Percentiles rank a stretch among this genome's conserved stretches.
Conservation (phyloP, 495 filamentous ascomycete species). For the Neurospora hispaniola region DNA sequence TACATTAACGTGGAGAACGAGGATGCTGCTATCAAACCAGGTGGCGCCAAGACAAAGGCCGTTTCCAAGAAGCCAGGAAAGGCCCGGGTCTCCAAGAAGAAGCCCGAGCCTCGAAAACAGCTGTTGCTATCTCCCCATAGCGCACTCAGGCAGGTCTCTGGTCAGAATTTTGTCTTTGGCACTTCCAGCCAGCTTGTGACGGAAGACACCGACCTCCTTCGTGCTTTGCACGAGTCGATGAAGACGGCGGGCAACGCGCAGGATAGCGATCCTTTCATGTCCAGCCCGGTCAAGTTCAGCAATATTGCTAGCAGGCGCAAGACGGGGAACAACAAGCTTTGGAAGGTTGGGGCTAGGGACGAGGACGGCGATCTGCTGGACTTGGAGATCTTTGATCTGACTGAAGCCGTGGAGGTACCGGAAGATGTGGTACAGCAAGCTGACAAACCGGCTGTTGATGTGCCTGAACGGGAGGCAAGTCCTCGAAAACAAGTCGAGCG, state of each 20-base stretch:
- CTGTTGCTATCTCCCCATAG: constrained; percentile 63
- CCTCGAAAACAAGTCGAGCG: neutral
- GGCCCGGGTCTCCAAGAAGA: constrained; percentile 27
- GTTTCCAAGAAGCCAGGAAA: constrained; percentile 19
- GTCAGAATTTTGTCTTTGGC: constrained; percentile 81
- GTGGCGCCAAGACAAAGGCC: constrained; percentile 19
- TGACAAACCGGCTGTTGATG: neutral
- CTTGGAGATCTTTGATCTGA: constrained; percentile 46
- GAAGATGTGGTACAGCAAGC: neutral
- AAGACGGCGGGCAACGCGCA: constrained; percentile 41
- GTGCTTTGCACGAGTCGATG: constrained; percentile 61
- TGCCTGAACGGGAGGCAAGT: neutral
- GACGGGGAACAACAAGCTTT: constrained; percentile 32
- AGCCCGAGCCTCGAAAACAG: constrained; percentile 31
- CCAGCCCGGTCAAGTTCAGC: constrained; percentile 17
- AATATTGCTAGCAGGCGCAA: constrained; percentile 14
- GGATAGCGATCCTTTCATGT: constrained; percentile 28
- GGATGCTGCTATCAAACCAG: constrained; percentile 12
- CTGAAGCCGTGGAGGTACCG: constrained; percentile 23
- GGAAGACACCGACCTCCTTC: constrained; percentile 57
- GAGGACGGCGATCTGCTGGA: constrained; percentile 48
- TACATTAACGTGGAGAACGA: constrained; percentile 16
- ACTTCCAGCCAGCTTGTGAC: constrained; percentile 82
- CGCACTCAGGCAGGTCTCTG: constrained; percentile 54
- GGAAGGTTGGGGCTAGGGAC: constrained; percentile 60